phyloP scores from a whole-genome alignment of 441 rosid species.

The Gossypium aridum region DNA sequence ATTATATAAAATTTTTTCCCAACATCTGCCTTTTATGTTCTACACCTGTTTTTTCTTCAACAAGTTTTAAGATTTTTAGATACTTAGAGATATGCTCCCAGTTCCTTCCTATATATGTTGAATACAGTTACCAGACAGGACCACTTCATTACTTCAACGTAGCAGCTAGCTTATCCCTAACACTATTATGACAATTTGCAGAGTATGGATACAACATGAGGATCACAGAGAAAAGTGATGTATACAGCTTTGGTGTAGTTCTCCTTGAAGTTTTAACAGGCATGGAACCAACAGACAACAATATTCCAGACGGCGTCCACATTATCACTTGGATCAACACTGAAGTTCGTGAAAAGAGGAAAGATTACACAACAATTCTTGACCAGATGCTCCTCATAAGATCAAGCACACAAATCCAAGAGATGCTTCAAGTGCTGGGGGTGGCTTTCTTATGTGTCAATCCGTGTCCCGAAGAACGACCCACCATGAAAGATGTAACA shows the following conservation, averaged over 20 bases:
- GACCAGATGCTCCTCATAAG: conserved; percentile 51
- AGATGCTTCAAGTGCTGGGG: conserved; percentile 88
- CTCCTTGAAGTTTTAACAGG: conserved; percentile 77
- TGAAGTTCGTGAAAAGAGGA: conserved; percentile 50
- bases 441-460: conserved; percentile 81
- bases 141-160: too few species aligned
- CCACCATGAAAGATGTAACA: conserved; percentile 84
- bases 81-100: not conserved
- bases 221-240: conserved; percentile 84
- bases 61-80: not conserved
- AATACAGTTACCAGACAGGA: too few species aligned
- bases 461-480: conserved; percentile 65
- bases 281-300: conserved; percentile 55
- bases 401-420: conserved; percentile 61
- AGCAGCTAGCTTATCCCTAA: too few species aligned
- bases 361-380: conserved; percentile 50
- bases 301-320: conserved; percentile 62
- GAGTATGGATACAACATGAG: conserved; percentile 73
- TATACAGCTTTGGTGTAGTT: conserved; percentile 84
- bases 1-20: not conserved
- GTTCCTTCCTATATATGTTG: not conserved
- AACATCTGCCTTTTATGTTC: not conserved
- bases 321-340: conserved; percentile 72
- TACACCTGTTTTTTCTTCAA: not conserved
- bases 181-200: conserved; percentile 19